phyloP scores from a whole-genome alignment of 2,329 filamentous ascomycete species.

The Torrubiella hemipterigena region DNA sequence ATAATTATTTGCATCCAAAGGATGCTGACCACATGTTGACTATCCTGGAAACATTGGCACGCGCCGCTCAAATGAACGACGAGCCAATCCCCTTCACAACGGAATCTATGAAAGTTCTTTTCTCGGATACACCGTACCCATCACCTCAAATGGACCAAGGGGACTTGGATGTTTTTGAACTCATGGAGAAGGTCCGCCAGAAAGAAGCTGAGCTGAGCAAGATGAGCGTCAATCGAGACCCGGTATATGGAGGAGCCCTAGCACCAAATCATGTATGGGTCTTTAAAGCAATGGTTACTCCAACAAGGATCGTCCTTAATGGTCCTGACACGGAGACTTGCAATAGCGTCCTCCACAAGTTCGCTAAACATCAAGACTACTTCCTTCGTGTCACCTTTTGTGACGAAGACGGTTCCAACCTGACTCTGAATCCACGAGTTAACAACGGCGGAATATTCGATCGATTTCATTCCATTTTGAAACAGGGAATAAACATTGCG shows the following conservation, averaged over 20 bases:
- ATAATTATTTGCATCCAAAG: slow-evolving; percentile 47
- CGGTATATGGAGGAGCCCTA: slow-evolving; percentile 15
- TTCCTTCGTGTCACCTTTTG: slow-evolving; percentile 62
- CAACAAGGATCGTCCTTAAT: slow-evolving; percentile 41
- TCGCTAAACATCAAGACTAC: slow-evolving; percentile 41
- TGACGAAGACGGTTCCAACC: slow-evolving; percentile 57
- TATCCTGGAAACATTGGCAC: slow-evolving; percentile 22
- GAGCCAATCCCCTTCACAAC: slow-evolving; percentile 30
- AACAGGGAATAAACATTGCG: slow-evolving; percentile 48
- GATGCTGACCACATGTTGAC: slow-evolving; percentile 34
- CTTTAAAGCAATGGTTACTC: slow-evolving; percentile 46
- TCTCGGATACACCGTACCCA: slow-evolving; percentile 33
- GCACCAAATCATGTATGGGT: slow-evolving; percentile 34
- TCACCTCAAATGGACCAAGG: neutral
- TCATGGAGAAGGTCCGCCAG: slow-evolving; percentile 26
- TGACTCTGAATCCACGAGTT: slow-evolving; percentile 43
- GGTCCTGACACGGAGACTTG: slow-evolving; percentile 55
- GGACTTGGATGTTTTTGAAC: slow-evolving; percentile 2
- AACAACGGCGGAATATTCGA: slow-evolving; percentile 34
- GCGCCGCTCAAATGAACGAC: slow-evolving; percentile 11
- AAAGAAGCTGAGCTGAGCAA: slow-evolving; percentile 26
- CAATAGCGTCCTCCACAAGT: slow-evolving; percentile 59
- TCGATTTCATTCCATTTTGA: slow-evolving; percentile 50
- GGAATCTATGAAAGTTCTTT: slow-evolving; percentile 40
- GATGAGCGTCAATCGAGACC: slow-evolving; percentile 11